Evolutionary conservation across 179 eudicot species (phyloP).

Genomic region (Beta macrorhiza): DNA sequence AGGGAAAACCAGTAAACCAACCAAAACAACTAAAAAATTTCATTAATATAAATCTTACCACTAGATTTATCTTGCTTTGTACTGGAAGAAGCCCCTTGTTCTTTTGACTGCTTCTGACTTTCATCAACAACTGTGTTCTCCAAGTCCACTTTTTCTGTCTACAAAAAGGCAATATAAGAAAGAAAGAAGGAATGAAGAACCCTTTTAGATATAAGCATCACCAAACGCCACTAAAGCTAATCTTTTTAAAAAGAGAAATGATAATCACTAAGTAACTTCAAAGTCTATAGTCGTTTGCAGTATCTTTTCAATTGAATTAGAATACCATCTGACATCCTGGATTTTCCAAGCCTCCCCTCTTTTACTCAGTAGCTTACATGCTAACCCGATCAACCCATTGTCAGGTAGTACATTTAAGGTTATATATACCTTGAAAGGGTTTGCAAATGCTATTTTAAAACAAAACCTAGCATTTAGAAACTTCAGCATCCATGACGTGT

Average conservation of each 20-base stretch:
- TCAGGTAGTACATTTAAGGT: background rate
- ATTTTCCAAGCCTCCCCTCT: background rate
- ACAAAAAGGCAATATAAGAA: constrained; percentile 23
- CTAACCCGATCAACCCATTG: background rate
- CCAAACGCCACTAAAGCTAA: background rate
- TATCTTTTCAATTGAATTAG: background rate
- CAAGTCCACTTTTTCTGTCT: constrained; percentile 97
- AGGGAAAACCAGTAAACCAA: background rate
- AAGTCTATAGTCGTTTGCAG: constrained; percentile 9
- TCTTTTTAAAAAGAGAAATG: background rate
- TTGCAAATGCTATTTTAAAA: background rate
- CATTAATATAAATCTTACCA: constrained; percentile 40
- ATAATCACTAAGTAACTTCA: background rate
- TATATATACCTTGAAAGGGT: background rate
- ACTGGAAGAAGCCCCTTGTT: constrained; percentile 51
- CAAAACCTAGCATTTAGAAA: background rate
- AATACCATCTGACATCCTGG: background rate
- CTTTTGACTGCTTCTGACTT: constrained; percentile 78
- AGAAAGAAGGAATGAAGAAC: background rate
- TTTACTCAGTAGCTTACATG: constrained; percentile 6
- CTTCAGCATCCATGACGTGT: background rate
- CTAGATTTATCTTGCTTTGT: constrained; percentile 69
- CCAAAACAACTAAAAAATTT: background rate
- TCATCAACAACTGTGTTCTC: constrained; percentile 98
- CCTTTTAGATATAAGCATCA: constrained; percentile 7